Evolutionary conservation across 192 early-diverging fungal genomes (phyloP).

Genomic region (Phlyctochytrium bullatum): DNA sequence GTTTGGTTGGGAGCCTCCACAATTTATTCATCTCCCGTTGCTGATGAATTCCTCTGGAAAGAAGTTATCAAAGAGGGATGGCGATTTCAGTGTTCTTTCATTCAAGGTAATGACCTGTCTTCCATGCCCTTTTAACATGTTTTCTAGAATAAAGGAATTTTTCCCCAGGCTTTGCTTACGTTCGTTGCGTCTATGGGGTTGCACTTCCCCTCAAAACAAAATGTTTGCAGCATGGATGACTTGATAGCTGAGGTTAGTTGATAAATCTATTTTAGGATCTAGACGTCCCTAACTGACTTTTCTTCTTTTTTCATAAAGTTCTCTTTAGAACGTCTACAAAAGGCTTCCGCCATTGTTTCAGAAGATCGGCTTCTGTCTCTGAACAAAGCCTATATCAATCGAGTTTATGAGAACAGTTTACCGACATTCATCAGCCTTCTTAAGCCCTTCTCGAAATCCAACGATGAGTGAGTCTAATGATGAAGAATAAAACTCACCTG

Average conservation of each 20-base stretch:
- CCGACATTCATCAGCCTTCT: no score
- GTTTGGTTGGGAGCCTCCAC: slow-evolving; percentile 73
- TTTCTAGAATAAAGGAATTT: slow-evolving; percentile 66
- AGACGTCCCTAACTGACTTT: no score
- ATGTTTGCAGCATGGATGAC: slow-evolving; percentile 65
- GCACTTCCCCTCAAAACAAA: slow-evolving; percentile 57
- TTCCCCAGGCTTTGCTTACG: slow-evolving; percentile 82
- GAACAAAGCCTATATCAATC: no score
- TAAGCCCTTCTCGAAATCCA: no score
- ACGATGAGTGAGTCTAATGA: no score
- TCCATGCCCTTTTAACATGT: slow-evolving; percentile 6
- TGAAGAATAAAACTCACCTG: no score
- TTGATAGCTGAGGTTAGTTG: slow-evolving; percentile 48
- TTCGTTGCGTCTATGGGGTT: slow-evolving; percentile 86
- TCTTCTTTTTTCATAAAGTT: no score
- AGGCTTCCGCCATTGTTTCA: slow-evolving; percentile 61
- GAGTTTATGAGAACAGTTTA: no score
- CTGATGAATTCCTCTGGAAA: slow-evolving; percentile 77
- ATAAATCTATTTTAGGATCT: background rate
- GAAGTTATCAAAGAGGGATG: slow-evolving; percentile 89
- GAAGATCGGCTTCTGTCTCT: slow-evolving; percentile 51
- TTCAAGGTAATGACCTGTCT: slow-evolving; percentile 49
- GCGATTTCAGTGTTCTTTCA: slow-evolving; percentile 71
- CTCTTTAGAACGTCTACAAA: slow-evolving; percentile 55
- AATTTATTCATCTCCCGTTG: slow-evolving; percentile 85